Conservation (phyloP, 176 grass and related monocot species). For the Oryza officinalis region DNA sequence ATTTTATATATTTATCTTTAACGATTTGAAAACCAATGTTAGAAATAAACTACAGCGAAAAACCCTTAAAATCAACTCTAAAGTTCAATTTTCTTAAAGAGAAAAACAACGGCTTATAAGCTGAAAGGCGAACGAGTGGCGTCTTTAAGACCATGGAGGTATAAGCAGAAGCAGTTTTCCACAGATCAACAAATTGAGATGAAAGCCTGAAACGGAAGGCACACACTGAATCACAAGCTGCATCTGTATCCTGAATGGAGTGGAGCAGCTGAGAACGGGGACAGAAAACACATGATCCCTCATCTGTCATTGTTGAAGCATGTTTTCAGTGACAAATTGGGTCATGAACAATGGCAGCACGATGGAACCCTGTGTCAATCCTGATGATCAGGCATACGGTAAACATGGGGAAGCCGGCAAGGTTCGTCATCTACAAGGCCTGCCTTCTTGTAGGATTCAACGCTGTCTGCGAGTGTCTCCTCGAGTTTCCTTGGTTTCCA, state of each 20-base stretch:
- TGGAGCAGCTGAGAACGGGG: not conserved
- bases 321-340: not conserved
- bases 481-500: slow-evolving; percentile 49
- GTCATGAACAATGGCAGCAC: not conserved
- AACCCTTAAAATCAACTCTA: no score
- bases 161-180: no score
- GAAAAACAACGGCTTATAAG: no score
- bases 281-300: not conserved
- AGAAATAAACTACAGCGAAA: no score
- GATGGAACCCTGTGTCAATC: not conserved
- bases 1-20: no score
- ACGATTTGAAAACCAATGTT: no score
- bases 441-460: slow-evolving; percentile 39
- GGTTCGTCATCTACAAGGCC: slow-evolving; percentile 29
- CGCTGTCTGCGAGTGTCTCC: slow-evolving; percentile 44
- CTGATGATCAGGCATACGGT: not conserved
- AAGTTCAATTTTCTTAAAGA: no score
- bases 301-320: not conserved
- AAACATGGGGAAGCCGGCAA: slow-evolving; percentile 21
- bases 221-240: not conserved
- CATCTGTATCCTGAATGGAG: not conserved
- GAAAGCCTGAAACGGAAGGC: not conserved
- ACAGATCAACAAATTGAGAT: no score
- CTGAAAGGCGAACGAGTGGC: no score
- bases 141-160: no score